Conservation (phyloP, 208 protist species). For the Trypanosoma lewisi region DNA sequence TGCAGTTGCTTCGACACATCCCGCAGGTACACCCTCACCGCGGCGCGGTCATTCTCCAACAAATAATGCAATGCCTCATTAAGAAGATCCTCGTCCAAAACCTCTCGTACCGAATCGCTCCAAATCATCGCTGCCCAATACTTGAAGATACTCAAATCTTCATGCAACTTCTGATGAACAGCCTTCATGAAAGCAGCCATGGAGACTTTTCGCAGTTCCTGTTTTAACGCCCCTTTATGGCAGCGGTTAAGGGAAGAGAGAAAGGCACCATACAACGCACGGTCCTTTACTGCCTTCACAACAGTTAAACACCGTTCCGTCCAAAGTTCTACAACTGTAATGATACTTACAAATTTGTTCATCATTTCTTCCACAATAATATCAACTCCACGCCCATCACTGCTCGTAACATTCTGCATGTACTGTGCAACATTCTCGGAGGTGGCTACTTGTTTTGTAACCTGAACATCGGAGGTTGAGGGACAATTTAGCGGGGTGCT, state of each 20-base stretch:
- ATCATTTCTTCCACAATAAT: constrained; percentile 38
- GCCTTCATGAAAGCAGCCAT: constrained; percentile 42
- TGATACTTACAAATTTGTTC: constrained; percentile 40
- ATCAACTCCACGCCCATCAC: constrained; percentile 21
- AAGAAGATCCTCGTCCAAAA: constrained; percentile 70
- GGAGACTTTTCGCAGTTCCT: constrained; percentile 45
- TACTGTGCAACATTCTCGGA: constrained; percentile 56
- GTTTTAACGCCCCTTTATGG: constrained; percentile 16
- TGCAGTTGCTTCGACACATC: constrained; percentile 38
- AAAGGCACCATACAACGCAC: constrained; percentile 47
- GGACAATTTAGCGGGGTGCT: constrained; percentile 28
- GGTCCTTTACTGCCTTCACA: constrained; percentile 61
- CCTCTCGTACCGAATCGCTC: constrained; percentile 45
- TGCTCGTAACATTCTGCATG: constrained; percentile 48
- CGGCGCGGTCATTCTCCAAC: constrained; percentile 28
- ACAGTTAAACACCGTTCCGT: constrained; percentile 66
- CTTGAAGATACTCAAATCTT: constrained; percentile 63
- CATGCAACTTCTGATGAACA: constrained; percentile 58
- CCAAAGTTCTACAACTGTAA: constrained; percentile 50
- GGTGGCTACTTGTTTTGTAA: constrained; percentile 21
- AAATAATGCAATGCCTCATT: constrained; percentile 55
- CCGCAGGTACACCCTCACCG: constrained; percentile 51
- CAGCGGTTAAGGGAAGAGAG: constrained; percentile 32
- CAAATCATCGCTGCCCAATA: constrained; percentile 75
- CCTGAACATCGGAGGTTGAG: constrained; percentile 6